Evolutionary conservation across 805 yeast genomes (phyloP), one percentile per base, ranked within the genome.

Genomic region (Yamadazyma philogaea): DNA sequence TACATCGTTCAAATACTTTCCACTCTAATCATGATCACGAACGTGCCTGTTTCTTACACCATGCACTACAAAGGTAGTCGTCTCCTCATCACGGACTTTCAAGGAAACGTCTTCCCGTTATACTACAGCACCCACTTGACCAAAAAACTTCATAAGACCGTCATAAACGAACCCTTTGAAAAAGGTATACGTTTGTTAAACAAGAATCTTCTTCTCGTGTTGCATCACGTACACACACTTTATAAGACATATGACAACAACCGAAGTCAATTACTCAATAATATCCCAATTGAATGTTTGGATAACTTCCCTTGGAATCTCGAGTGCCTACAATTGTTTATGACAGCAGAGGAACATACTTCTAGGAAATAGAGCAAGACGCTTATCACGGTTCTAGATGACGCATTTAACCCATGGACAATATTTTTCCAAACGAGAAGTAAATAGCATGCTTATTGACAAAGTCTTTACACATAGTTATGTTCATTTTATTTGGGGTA

Each of bases 291-390:
- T 6, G 74, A 69, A 35, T 65, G 71, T 40, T 38, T 59, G 14
- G 75, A 69, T 48, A 67, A 68, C 44, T 59, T 68, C 34, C 50
- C 68, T 43, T 70, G 75, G 75, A 66, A 57, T 36, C 45, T 70
- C 18, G 63, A 70, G 44, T 70, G 62, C 40, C 38, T 69, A 18
- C 42, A 63, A 11, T 51, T 70, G 31, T 66, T 58, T 46, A 46
- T 68, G 30, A 67, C 72, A 1, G 64, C 64, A 8, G 42, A 38
- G 28, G 20, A 30, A 8, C 33, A 30, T 16, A 24, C 10, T 4
- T 11, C 12, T 4, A 24, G 28, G 10, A n/a, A 24, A 24, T 24
- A 24, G n/a, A n/a, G n/a, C n/a, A n/a, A n/a, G n/a, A n/a, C n/a
- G n/a, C n/a, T n/a, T n/a, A n/a, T n/a, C n/a, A n/a, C n/a, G n/a